Evolutionary conservation across 176 grass and related monocot genomes (phyloP).

Genomic region (Rhynchospora breviuscula): DNA sequence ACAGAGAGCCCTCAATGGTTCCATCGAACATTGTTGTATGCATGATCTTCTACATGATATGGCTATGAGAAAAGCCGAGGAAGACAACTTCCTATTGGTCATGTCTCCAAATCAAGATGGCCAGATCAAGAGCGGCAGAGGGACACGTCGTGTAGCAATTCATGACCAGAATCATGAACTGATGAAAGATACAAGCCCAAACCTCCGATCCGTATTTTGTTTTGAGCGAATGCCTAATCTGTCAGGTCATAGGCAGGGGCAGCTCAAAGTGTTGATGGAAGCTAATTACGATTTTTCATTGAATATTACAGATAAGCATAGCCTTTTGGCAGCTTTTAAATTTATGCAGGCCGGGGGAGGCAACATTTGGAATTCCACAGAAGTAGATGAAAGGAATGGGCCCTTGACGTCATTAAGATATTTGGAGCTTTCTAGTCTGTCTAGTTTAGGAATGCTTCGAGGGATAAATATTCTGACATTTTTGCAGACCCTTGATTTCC

Average conservation of each 20-base stretch:
- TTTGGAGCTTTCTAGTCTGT: too few relatives aligned
- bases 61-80: background rate
- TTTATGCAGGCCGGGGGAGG: too few relatives aligned
- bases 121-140: background rate
- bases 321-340: too few relatives aligned
- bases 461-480: too few relatives aligned
- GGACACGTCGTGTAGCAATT: background rate
- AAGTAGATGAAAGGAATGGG: too few relatives aligned
- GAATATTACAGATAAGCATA: too few relatives aligned
- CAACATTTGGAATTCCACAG: too few relatives aligned
- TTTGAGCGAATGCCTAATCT: background rate
- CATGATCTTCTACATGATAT: background rate
- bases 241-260: background rate
- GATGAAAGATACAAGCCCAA: background rate
- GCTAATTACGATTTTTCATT: too few relatives aligned
- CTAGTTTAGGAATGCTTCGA: too few relatives aligned
- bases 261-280: background rate
- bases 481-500: too few relatives aligned
- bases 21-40: background rate
- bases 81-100: background rate
- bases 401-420: too few relatives aligned
- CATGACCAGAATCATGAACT: background rate
- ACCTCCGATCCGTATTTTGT: background rate
- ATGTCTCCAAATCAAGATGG: background rate
- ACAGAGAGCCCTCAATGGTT: background rate